These are phyloP conservation scores for Suillus ampliporus DNA, from an alignment of 768 basidiomycete species.

Conservation along the genomic window DNA sequence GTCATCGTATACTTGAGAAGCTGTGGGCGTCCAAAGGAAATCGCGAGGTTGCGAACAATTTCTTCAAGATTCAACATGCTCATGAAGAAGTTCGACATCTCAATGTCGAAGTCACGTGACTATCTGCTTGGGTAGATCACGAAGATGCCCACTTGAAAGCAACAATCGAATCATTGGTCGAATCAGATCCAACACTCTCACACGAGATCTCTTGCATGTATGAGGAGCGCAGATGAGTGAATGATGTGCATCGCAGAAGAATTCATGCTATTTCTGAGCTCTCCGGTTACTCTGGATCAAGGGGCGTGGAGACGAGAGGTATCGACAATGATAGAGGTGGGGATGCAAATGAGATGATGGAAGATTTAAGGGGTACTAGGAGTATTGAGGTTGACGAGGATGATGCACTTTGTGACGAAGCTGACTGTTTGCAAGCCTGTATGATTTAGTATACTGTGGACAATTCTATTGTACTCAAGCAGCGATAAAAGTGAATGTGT, in stretches of 20 bases:
- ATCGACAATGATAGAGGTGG: too few species aligned
- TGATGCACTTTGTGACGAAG: too few species aligned
- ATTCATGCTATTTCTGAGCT: not conserved
- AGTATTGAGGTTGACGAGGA: too few species aligned
- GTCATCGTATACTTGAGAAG: conserved; percentile 32
- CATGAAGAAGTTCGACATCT: not conserved
- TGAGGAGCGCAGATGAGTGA: not conserved
- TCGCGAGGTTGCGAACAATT: not conserved
- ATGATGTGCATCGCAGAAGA: not conserved
- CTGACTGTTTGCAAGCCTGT: too few species aligned
- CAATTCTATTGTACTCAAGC: too few species aligned
- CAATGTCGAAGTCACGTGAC: not conserved
- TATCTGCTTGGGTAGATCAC: not conserved
- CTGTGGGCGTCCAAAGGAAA: conserved; percentile 29
- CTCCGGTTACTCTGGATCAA: too few species aligned
- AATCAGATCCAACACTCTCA: not conserved
- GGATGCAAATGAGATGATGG: too few species aligned
- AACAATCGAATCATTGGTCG: not conserved
- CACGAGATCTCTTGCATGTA: not conserved
- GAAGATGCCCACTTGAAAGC: not conserved
- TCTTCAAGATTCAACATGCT: not conserved
- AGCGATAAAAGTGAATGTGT: too few species aligned
- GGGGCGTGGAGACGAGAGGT: too few species aligned
- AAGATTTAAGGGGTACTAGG: too few species aligned
- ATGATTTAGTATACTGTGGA: too few species aligned